These are phyloP conservation scores for Chalciporus chontae DNA, from an alignment of 768 basidiomycete genomes.

Conservation along the genomic window DNA sequence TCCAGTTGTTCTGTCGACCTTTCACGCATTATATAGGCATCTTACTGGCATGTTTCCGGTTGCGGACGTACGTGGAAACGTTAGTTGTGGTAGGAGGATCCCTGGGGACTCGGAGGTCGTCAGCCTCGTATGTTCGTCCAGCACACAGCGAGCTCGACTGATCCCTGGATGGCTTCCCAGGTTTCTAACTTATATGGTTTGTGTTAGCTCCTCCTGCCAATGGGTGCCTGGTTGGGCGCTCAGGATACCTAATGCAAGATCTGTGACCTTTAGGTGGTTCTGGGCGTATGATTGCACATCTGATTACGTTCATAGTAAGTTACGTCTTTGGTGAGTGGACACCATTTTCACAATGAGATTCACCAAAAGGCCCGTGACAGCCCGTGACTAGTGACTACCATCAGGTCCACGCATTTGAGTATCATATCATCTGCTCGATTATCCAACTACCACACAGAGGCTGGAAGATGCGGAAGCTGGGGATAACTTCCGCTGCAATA, in stretches of 20 bases:
- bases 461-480: constrained; percentile 1
- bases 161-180: not conserved
- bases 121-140: not conserved
- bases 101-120: not conserved
- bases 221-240: not conserved
- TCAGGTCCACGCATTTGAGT: constrained; percentile 6
- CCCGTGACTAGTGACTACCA: too few relatives aligned
- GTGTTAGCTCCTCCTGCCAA: not conserved
- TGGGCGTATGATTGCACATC: constrained; percentile 2
- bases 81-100: constrained; percentile 10
- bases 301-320: constrained; percentile 4
- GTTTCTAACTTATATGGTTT: constrained; percentile 8
- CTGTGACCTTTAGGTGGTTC: not conserved
- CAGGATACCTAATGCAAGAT: not conserved
- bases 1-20: not conserved
- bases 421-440: constrained; percentile 7
- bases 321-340: not conserved
- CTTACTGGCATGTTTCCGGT: constrained; percentile 3
- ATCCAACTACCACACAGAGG: constrained; percentile 3
- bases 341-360: too few relatives aligned
- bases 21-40: constrained; percentile 3
- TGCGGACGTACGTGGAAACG: constrained; percentile 2
- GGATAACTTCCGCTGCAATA: not conserved
- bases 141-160: not conserved
- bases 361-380: too few relatives aligned